Base-by-base conservation (phyloP, 352 stramenopile genomes). In the Globisporangium solare region DNA sequence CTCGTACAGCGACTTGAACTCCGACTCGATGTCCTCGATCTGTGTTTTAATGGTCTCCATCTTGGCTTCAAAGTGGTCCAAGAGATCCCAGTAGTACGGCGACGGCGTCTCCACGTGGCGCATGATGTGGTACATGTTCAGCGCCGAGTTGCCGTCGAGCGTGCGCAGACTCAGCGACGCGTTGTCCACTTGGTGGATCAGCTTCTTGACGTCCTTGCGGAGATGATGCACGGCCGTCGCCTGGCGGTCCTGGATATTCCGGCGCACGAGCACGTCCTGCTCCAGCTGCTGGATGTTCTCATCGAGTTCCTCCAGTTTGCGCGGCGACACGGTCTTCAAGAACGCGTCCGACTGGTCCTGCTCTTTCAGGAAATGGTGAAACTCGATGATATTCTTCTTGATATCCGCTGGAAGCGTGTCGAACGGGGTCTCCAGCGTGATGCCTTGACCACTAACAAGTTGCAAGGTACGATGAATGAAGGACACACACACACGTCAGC, bases 91-190 rank as follows among this genome's bases (percentile, higher is more conserved):
- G 54, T 90, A 94, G 54, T 88, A 94, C 5, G 73, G 68, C 32
- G 83, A 94, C 40, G 83, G 83, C 76, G 87, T 88, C 50, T 88
- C 76, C 21, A 90, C 81, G 14, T 75, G 76, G 8, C 81, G 81
- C 72, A 86, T 76, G 54, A 90, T 83, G 47, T 84, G 76, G 64
- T 82, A 75, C 10, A 68, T 53, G 21, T 77, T 63, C 6, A 67
- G 73, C 31, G 61, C 67, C 58, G 63, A 78, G 35, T 68, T 68
- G 54, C 68, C 79, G 50, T 86, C 80, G 53, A 91, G 65, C 48
- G 73, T 87, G 31, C 81, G 81, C 24, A 85, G 59, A 56, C 59
- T 89, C 6, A 91, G 67, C 24, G 81, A 80, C 18, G 81, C 81
- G 0, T 68, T 73, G 56, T 91, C 81, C 2, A 91, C 81, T 43